phyloP scores from a whole-genome alignment of 2,329 filamentous ascomycete genomes.

The Penicillium palitans region DNA sequence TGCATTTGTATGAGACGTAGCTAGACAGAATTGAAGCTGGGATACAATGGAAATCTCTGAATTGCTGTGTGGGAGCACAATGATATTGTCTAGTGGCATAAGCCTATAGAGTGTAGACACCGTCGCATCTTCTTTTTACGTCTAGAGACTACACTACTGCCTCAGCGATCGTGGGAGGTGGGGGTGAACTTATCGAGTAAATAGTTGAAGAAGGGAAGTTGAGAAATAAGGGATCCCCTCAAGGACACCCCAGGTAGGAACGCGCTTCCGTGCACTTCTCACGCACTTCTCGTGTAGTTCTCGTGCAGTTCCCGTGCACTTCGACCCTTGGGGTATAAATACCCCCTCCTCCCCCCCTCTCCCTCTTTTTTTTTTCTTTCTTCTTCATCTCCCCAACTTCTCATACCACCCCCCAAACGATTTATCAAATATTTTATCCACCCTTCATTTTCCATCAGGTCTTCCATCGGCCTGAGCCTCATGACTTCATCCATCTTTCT shows the following conservation, averaged over 20 bases:
- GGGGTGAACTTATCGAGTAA: neutral
- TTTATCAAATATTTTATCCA: neutral
- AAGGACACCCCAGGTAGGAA: neutral
- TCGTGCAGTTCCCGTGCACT: no score
- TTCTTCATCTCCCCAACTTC: neutral
- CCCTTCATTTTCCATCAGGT: neutral
- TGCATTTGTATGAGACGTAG: neutral
- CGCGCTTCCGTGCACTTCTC: no score
- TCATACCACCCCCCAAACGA: neutral
- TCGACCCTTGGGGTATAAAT: neutral
- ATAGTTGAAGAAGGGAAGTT: conserved; percentile 2
- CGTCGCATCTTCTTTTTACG: neutral
- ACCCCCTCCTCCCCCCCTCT: neutral
- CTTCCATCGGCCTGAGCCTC: conserved; percentile 1
- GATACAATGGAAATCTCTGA: neutral
- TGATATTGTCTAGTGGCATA: neutral
- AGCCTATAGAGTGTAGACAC: neutral
- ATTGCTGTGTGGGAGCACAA: no score
- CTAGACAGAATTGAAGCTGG: no score
- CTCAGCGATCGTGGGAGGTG: neutral
- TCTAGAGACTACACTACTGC: neutral
- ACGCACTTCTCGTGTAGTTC: no score
- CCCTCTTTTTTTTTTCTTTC: neutral
- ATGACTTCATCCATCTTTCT: neutral
- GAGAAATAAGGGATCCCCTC: neutral